Conservation (phyloP, 2,329 filamentous ascomycete species). For the Graphium sp. region DNA sequence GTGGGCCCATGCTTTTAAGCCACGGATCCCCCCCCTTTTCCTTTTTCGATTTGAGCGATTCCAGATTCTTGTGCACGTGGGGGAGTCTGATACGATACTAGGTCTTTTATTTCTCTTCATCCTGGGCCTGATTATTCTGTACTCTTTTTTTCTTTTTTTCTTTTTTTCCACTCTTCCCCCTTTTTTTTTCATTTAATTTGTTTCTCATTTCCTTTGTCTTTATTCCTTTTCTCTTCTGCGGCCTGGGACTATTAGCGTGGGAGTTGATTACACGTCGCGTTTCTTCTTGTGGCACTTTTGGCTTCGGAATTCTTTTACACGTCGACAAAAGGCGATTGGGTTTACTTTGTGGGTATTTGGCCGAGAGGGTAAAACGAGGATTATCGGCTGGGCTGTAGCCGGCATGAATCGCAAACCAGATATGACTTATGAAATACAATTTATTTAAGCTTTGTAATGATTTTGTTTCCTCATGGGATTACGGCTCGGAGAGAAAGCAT, state of each 20-base stretch:
- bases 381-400: no score
- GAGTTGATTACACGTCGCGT: not conserved
- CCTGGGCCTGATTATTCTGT: not conserved
- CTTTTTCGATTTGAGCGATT: not conserved
- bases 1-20: slow-evolving; percentile 1
- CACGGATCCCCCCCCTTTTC: not conserved
- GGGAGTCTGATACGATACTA: no score
- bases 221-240: slow-evolving; percentile 3
- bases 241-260: slow-evolving; percentile 4
- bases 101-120: not conserved
- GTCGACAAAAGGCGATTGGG: slow-evolving; percentile 8
- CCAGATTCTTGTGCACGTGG: not conserved
- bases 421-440: no score
- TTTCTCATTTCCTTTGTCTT: slow-evolving; percentile 1
- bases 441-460: no score
- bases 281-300: no score
- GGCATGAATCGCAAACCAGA: no score
- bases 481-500: no score
- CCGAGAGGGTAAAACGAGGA: no score
- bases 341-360: no score
- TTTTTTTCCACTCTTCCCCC: not conserved
- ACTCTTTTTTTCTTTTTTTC: slow-evolving; percentile 1
- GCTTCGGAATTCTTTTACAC: no score
- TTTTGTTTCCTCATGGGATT: no score
- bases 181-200: not conserved